phyloP scores from a whole-genome alignment of 176 grass and related monocot genomes.

The Stipa capillata region DNA sequence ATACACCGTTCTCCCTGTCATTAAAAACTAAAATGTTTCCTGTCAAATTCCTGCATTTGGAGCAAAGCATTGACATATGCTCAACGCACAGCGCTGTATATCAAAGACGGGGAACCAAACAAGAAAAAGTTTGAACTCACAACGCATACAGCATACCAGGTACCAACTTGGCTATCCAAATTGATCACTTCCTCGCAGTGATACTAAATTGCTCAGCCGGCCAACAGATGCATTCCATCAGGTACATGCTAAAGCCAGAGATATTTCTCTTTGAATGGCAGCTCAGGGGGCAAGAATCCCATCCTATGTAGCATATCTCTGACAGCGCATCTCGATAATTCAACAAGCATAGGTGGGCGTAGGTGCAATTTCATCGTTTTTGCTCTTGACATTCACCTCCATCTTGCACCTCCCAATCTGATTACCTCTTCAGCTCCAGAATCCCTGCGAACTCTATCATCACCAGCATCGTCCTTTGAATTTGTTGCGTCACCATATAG shows the following conservation, averaged over 20 bases:
- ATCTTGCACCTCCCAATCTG: constrained; percentile 67
- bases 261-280: not conserved
- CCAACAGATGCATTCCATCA: not conserved
- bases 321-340: not conserved
- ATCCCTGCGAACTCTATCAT: constrained; percentile 44
- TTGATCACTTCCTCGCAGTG: not conserved
- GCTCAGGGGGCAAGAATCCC: not conserved
- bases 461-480: constrained; percentile 25
- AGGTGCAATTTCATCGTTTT: not conserved
- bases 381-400: constrained; percentile 50
- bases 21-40: no score
- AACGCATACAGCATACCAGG: not conserved
- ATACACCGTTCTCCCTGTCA: no score
- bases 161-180: constrained; percentile 1
- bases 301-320: not conserved
- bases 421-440: constrained; percentile 90
- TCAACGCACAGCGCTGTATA: not conserved
- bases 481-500: constrained; percentile 70
- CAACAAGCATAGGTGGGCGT: not conserved
- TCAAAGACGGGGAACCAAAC: not conserved
- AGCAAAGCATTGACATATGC: not conserved
- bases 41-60: not conserved
- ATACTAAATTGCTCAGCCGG: not conserved
- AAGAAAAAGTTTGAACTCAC: not conserved
- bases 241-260: not conserved